Evolutionary conservation across 139 green algal genomes (phyloP).

Genomic region (Volvox africanus): DNA sequence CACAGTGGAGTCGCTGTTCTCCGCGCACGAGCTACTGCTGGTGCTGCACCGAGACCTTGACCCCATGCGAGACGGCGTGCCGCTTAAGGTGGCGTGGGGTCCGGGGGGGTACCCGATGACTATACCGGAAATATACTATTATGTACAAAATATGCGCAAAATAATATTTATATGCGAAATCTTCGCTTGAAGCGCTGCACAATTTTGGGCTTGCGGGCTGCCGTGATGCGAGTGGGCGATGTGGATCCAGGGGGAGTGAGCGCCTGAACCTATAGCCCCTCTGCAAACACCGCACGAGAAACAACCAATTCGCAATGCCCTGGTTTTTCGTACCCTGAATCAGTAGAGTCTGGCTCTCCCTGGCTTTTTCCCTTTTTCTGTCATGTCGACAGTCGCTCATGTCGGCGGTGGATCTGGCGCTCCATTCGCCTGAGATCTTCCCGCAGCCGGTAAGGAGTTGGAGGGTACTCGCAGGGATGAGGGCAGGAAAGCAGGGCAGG

Average conservation of each 20-base stretch:
- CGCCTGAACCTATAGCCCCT: too few species aligned
- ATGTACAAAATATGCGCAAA: too few species aligned
- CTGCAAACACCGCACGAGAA: too few species aligned
- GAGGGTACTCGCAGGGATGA: neutral
- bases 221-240: too few species aligned
- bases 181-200: too few species aligned
- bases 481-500: neutral
- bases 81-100: constrained; percentile 64
- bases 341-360: neutral
- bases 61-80: constrained; percentile 27
- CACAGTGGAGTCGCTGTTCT: constrained; percentile 63
- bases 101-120: too few species aligned
- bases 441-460: constrained; percentile 44
- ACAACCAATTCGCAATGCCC: too few species aligned
- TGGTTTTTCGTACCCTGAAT: neutral
- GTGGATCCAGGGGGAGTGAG: too few species aligned
- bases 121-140: too few species aligned
- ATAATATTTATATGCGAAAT: too few species aligned
- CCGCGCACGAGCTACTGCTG: constrained; percentile 75
- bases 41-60: constrained; percentile 71
- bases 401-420: constrained; percentile 68
- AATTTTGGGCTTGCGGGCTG: too few species aligned
- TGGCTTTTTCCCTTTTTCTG: neutral
- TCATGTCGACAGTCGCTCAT: constrained; percentile 54
- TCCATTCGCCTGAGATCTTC: constrained; percentile 72